Percentiles rank a stretch among this genome's conserved stretches.
Evolutionary conservation across 495 filamentous ascomycete species (phyloP).

Genomic region (Neurospora sp.): DNA sequence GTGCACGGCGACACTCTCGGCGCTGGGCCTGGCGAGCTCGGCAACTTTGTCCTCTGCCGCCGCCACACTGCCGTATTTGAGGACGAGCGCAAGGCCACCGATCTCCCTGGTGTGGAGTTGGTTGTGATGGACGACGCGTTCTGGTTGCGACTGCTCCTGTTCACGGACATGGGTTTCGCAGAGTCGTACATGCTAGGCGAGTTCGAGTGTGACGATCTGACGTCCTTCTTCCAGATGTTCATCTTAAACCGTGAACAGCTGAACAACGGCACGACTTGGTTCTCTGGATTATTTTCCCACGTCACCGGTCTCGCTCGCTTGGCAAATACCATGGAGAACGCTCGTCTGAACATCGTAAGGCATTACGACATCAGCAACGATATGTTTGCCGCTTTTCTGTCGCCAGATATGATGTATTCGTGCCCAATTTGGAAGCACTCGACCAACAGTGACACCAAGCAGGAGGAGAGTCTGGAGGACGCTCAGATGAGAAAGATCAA

Average conservation of each 20-base stretch:
- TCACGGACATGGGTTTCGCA: constrained; percentile 66
- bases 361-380: constrained; percentile 70
- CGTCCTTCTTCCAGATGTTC: constrained; percentile 58
- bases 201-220: constrained; percentile 51
- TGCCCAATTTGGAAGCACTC: constrained; percentile 53
- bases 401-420: constrained; percentile 66
- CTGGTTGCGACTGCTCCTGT: constrained; percentile 54
- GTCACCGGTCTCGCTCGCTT: constrained; percentile 43
- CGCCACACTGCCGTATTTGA: constrained; percentile 2
- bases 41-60: neutral
- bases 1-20: constrained; percentile 22
- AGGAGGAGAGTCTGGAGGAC: constrained; percentile 45
- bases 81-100: constrained; percentile 11
- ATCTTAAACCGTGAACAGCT: constrained; percentile 50
- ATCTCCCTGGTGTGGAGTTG: constrained; percentile 31
- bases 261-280: constrained; percentile 43
- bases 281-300: constrained; percentile 44
- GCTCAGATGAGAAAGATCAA: constrained; percentile 57
- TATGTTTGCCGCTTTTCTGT: constrained; percentile 64
- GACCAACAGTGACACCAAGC: neutral
- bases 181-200: constrained; percentile 64
- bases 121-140: constrained; percentile 50
- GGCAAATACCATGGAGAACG: constrained; percentile 54
- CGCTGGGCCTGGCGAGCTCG: constrained; percentile 3
- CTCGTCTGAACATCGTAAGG: constrained; percentile 54